Evolutionary conservation across 179 eudicot genomes (phyloP).

Genomic region (Heliamphora pulchella): DNA sequence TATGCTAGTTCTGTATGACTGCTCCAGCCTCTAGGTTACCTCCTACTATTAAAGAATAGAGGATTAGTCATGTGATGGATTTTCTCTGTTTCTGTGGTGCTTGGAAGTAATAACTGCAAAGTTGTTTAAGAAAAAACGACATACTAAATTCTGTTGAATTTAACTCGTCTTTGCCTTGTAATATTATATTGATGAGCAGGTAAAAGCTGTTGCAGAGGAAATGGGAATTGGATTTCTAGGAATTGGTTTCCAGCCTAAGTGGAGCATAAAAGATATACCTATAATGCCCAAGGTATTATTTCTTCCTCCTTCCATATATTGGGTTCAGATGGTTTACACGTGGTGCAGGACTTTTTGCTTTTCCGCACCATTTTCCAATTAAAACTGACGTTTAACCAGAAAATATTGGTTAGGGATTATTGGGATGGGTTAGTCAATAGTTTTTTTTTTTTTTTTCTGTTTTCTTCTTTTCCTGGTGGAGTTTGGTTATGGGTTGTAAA

Average conservation of each 20-base stretch:
- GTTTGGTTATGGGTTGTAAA: not conserved
- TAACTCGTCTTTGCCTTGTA: not conserved
- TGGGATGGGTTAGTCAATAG: not conserved
- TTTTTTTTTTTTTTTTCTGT: too few species aligned
- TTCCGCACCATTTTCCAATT: not conserved
- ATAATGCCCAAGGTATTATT: constrained; percentile 88
- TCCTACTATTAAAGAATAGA: not conserved
- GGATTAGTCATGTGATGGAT: not conserved
- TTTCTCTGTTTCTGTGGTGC: not conserved
- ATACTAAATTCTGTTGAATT: not conserved
- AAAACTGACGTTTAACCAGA: not conserved
- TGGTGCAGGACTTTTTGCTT: not conserved
- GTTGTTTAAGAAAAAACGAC: not conserved
- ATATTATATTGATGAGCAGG: constrained; percentile 34
- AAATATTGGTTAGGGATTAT: not conserved
- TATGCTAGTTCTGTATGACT: not conserved
- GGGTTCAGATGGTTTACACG: not conserved
- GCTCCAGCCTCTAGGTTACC: not conserved
- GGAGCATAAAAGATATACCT: constrained; percentile 79
- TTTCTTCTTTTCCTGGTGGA: too few species aligned
- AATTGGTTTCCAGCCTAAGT: constrained; percentile 92
- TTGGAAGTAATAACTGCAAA: not conserved
- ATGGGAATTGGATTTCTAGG: constrained; percentile 98
- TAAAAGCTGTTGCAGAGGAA: constrained; percentile 97
- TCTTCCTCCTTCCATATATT: not conserved